Base-by-base conservation (phyloP, 208 protist species). In the Endotrypanum monterogeii region DNA sequence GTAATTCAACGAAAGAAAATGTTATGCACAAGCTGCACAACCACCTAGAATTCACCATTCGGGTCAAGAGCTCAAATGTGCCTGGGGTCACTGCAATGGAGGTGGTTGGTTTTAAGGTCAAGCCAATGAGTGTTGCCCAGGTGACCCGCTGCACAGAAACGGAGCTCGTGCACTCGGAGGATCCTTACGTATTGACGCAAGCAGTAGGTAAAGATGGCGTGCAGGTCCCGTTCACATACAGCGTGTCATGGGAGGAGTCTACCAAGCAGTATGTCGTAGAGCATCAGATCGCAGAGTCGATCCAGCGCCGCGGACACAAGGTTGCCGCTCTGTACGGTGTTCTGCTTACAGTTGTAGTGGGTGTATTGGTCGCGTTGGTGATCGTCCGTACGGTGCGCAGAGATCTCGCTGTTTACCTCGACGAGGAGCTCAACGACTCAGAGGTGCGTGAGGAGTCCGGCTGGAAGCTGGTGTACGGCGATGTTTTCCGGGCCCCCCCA, bases 381-480 rank as follows among this genome's bases (percentile, higher is more conserved):
- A 67, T 83, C 56, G 55, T 78, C 67, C 73, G 74, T 6, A 79
- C 79, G 41, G 71, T 83, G 69, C 79, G 79, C 70, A 78, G 76
- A 25, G 79, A 83, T 63, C 67, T 83, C n/a, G 67, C 72, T n/a
- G 30, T 73, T 20, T 77, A 83, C 67, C 50, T 77, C 6, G 67
- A 73, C 54, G 78, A 93, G n/a, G 55, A 55, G 46, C 54, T 74
- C 4, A 28, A 87, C 70, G 69, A 93, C 5, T 30, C 48, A 23
- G 71, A 72, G 56, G 8, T 60, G 28, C 71, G 71, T 35, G 73
- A 79, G 74, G 73, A 75, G 55, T 72, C 65, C 8, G 86, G 89
- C 28, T 99, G 98, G 98, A 99, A 99, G 83, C 90, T 99, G 11
- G 89, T 99, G 11, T 87, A 95, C 67, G 98, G 96, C 25, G 98